Evolutionary conservation across 306 rosid species (phyloP).

Genomic region (Cercis canadensis): DNA sequence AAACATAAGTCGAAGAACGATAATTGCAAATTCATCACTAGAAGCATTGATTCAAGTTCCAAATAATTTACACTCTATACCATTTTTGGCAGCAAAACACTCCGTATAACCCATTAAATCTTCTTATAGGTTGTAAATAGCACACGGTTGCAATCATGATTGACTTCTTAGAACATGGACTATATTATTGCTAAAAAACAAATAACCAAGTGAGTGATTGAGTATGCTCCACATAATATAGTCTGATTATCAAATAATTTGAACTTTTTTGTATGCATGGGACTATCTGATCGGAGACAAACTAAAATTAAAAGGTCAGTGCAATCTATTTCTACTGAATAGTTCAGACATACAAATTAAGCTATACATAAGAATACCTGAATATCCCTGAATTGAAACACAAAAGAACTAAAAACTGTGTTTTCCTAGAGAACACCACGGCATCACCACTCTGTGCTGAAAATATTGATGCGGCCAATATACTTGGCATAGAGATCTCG

Average conservation of each 20-base stretch:
- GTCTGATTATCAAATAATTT: too few relatives aligned
- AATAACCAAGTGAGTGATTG: too few relatives aligned
- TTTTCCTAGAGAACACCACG: slow-evolving; percentile 56
- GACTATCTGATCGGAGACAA: too few relatives aligned
- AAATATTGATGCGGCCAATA: slow-evolving; percentile 71
- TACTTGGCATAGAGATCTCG: slow-evolving; percentile 76
- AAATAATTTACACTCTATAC: not conserved
- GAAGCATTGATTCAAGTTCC: not conserved
- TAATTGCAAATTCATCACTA: slow-evolving; percentile 11
- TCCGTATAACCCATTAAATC: not conserved
- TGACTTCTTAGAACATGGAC: not conserved
- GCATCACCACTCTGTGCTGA: slow-evolving; percentile 71
- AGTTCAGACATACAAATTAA: slow-evolving; percentile 15
- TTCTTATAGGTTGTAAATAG: not conserved
- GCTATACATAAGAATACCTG: slow-evolving; percentile 54
- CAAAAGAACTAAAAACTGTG: slow-evolving; percentile 52
- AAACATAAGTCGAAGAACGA: too few relatives aligned
- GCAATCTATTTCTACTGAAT: too few relatives aligned
- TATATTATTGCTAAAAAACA: too few relatives aligned
- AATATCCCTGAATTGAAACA: slow-evolving; percentile 74
- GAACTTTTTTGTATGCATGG: too few relatives aligned
- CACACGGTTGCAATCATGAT: not conserved
- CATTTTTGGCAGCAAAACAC: not conserved
- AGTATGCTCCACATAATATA: not conserved
- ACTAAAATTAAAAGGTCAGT: too few relatives aligned